Base-by-base conservation (phyloP, 1,139 yeast species). In the Meyerozyma athensensis region DNA sequence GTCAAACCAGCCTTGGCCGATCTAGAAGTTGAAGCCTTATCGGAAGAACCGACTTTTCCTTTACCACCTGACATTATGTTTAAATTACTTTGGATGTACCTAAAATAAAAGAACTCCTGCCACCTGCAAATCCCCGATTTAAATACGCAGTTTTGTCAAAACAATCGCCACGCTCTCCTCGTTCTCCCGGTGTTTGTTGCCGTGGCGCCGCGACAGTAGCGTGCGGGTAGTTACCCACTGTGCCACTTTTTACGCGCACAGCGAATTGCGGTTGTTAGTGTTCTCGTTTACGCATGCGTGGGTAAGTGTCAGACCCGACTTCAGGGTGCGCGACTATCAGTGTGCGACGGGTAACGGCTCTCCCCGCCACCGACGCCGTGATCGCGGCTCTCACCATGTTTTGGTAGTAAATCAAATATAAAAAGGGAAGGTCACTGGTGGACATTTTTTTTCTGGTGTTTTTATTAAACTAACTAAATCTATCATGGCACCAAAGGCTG, bases 401-500 rank as follows among this genome's bases (percentile, higher is more conserved):
- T 30, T 30, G 33, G 18, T 18, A 7, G 23, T 7, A 8, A n/a
- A 7, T 7, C 8, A n/a, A 19, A 30, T 30, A 30, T 30, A 30
- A 19, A 30, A 19, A 30, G 23, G 33, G 22, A 30, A n/a, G 10
- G 22, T 32, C 26, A 10, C 17, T 22, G 21, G 34, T 33, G 19
- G 19, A 33, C 24, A 28, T 39, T 38, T 40, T 41, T 42, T 45
- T 39, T 34, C 40, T 42, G 45, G 39, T 36, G 36, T 36, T 37
- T 44, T 42, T 32, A 24, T 32, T 41, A 38, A 21, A 42, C 41
- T 41, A 39, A 46, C 40, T 43, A 51, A 41, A 43, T 42, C 67
- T 7, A 28, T 46, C 76, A 90, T 90, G 97, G 95, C 96, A 62
- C 94, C 96, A 68, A 87, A 86, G 74, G 92, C 95, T 70, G 96